phyloP scores from a whole-genome alignment of 495 filamentous ascomycete species.

The Saxophila tyrrhenica region DNA sequence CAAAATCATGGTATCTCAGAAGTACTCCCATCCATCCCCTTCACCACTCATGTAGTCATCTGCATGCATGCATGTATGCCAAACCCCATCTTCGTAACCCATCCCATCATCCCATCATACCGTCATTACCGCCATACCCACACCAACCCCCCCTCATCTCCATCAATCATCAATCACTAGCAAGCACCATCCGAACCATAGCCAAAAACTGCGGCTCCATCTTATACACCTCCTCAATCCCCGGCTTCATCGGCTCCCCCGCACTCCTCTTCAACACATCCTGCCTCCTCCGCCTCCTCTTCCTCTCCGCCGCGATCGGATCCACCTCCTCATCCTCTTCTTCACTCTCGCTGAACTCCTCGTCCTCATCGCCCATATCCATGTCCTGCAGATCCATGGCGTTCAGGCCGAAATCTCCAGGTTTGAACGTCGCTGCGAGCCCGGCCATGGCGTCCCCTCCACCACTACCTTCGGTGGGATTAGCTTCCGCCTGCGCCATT shows the following conservation, averaged over 20 bases:
- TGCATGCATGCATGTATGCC: too few species aligned
- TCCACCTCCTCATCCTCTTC: conserved; percentile 54
- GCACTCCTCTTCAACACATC: conserved; percentile 71
- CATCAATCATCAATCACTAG: conserved; percentile 40
- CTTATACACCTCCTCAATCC: conserved; percentile 63
- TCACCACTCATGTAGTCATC: too few species aligned
- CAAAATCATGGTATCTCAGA: too few species aligned
- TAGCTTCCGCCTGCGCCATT: conserved; percentile 73
- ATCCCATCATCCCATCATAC: neutral
- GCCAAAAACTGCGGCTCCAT: conserved; percentile 65
- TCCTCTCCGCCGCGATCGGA: conserved; percentile 76
- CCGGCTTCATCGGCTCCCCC: conserved; percentile 82
- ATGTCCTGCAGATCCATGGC: conserved; percentile 70
- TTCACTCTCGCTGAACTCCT: conserved; percentile 49
- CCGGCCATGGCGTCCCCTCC: neutral
- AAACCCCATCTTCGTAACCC: neutral
- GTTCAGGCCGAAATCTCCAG: conserved; percentile 62
- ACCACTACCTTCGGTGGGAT: neutral
- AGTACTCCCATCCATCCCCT: too few species aligned
- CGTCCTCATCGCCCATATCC: conserved; percentile 60
- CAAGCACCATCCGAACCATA: conserved; percentile 79
- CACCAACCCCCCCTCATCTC: neutral
- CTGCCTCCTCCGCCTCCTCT: conserved; percentile 57
- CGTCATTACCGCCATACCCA: neutral
- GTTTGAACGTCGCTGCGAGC: conserved; percentile 14